Percentiles rank a stretch among this genome's conserved stretches.
These are phyloP conservation scores for Dissophora globulifera DNA, from an alignment of 192 early-diverging fungal species.

Conservation along the genomic window DNA sequence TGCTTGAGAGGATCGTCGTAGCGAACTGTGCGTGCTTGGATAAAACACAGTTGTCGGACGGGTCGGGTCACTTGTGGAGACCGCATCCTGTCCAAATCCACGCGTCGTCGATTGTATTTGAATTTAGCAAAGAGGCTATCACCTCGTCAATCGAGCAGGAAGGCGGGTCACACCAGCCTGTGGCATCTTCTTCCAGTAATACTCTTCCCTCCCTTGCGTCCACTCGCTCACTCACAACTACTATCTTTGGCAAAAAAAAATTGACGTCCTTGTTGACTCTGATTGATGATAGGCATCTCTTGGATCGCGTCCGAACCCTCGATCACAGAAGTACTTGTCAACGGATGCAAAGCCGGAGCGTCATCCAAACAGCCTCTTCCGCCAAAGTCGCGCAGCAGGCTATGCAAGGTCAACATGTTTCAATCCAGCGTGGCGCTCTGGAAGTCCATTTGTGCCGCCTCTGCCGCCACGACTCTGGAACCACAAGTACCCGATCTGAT, in stretches of 20 bases:
- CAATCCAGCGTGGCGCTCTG: slow-evolving; percentile 20
- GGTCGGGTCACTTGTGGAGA: no score
- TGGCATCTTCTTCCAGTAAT: slow-evolving; percentile 41
- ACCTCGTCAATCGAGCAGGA: slow-evolving; percentile 3
- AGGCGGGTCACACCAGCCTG: background rate
- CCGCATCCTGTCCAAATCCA: background rate
- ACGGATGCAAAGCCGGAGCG: slow-evolving; percentile 64
- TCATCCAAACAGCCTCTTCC: slow-evolving; percentile 32
- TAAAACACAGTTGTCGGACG: no score
- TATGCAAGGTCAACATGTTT: slow-evolving; percentile 45
- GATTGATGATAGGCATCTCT: slow-evolving; percentile 17
- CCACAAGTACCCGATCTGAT: background rate
- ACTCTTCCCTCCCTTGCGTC: no score
- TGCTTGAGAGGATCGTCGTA: slow-evolving; percentile 69
- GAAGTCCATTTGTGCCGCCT: slow-evolving; percentile 1
- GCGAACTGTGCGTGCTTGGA: no score
- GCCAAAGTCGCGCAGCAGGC: slow-evolving; percentile 30
- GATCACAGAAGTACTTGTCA: slow-evolving; percentile 58
- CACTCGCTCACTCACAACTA: no score
- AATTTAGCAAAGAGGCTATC: slow-evolving; percentile 17
- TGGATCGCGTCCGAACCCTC: slow-evolving; percentile 32
- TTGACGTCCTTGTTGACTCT: no score
- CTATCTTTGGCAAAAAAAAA: no score
- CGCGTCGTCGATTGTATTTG: slow-evolving; percentile 5
- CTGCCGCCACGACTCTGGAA: no score